Evolutionary conservation across 1,284 basidiomycete species (phyloP), one percentile per base, ranked within the genome.

Genomic region (Inonotus obliquus): DNA sequence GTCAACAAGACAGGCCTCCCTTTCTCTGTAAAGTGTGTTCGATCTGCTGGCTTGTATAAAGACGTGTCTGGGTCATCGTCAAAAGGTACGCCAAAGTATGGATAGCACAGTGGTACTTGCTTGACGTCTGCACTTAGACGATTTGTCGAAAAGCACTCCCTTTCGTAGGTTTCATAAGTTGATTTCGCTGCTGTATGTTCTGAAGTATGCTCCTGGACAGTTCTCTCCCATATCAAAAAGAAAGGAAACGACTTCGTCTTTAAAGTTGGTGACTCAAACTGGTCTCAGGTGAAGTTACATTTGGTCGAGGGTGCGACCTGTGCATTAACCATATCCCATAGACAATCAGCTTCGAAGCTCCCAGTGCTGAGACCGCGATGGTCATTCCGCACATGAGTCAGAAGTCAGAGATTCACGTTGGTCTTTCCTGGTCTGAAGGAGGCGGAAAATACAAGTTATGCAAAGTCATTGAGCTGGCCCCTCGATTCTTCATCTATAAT

Each of bases 391-490:
- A 89, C 2, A 78, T 83, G 52, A 80, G 79, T 39, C 83, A 84
- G 61, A 89, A 82, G 68, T 77, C 84, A n/a, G 88, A 96, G 72
- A 83, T 90, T 64, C 92, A 96, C 69, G 76, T 94, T 39, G 97
- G 97, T 5, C 71, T 99, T 56, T 96, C 94, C 4, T 98, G 97
- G 82, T 83, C 86, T 21, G 96, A 98, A 72, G 96, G 96, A 3
- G 77, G 91, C 27, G 97, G 97, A 53, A 97, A 96, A 80, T 99
- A 98, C 76, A 98, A 98, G 73, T 78, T 99, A 53, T 91, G 90
- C 29, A 98, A 98, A 76, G 91, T 98, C 65, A 89, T 99, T 69
- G 97, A 93, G 1, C 77, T 99, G 44, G 81, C 91, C 5, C 97
- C 97, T 13, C 85, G 96, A 29, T 99, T 96, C 78, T 77, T 98